These are phyloP conservation scores for Polysphondylium violaceum DNA, from an alignment of 78 protist species.

Conservation along the genomic window DNA sequence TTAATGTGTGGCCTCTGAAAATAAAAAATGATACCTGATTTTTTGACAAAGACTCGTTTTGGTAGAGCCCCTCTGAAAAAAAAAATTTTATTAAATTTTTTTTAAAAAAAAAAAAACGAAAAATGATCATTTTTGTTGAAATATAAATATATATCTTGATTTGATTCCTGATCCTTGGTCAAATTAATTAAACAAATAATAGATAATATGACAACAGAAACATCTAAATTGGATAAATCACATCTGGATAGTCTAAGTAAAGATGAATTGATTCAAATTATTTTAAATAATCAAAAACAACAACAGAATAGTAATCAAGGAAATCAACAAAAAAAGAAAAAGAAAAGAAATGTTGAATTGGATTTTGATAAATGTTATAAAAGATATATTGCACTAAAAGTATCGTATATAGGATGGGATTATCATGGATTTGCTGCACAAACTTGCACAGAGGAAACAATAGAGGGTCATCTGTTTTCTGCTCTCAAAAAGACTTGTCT, in stretches of 20 bases:
- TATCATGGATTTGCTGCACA: constrained; percentile 79
- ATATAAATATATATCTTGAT: no score
- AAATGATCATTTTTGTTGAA: no score
- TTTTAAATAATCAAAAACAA: background rate
- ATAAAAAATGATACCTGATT: no score
- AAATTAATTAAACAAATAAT: no score
- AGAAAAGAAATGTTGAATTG: constrained; percentile 30
- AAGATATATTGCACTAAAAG: constrained; percentile 66
- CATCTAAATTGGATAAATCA: no score
- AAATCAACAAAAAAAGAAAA: constrained; percentile 28
- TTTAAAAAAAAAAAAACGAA: no score
- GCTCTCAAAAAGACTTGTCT: constrained; percentile 65
- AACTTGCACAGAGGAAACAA: constrained; percentile 58
- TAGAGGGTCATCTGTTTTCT: constrained; percentile 56
- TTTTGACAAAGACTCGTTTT: no score
- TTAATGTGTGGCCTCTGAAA: no score
- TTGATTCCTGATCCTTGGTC: no score
- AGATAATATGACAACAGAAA: no score
- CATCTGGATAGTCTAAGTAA: background rate
- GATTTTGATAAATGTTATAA: constrained; percentile 53
- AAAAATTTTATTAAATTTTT: no score
- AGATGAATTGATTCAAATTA: background rate
- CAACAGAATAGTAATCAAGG: background rate
- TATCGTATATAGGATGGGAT: constrained; percentile 73
- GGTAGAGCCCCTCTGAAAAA: no score